Conservation (phyloP, 1,284 basidiomycete genomes). For the Tilletiaria anomala region DNA sequence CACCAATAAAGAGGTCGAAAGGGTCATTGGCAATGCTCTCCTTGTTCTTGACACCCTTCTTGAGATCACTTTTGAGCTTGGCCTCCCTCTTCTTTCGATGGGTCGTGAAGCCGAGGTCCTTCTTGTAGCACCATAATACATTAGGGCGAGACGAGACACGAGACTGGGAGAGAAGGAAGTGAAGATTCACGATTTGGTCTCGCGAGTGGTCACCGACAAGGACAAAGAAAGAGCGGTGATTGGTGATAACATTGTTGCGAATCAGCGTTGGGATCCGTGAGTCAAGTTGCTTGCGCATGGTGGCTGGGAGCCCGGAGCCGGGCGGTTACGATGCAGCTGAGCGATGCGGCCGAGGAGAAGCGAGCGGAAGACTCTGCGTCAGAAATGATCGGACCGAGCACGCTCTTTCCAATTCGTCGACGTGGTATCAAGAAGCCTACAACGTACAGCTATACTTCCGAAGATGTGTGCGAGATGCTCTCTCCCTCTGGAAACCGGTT, state of each 20-base stretch:
- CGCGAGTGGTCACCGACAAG: conserved; percentile 87
- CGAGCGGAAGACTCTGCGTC: no score
- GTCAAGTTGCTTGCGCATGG: conserved; percentile 46
- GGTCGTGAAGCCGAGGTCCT: conserved; percentile 44
- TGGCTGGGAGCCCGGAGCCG: no score
- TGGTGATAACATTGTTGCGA: conserved; percentile 65
- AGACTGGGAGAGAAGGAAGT: conserved; percentile 52
- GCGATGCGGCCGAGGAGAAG: no score
- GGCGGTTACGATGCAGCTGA: no score
- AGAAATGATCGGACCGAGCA: no score
- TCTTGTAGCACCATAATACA: conserved; percentile 35
- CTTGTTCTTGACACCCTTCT: conserved; percentile 79
- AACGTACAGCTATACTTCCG: no score
- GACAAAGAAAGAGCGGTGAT: conserved; percentile 90
- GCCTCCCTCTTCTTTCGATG: conserved; percentile 69
- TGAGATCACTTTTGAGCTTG: conserved; percentile 38
- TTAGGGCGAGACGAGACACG: conserved; percentile 26
- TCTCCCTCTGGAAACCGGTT: no score
- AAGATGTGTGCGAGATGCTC: no score
- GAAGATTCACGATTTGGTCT: conserved; percentile 92
- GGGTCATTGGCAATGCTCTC: conserved; percentile 71
- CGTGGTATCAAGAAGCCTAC: no score
- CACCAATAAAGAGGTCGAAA: conserved; percentile 93
- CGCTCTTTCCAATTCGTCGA: no score
- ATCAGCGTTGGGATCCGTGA: conserved; percentile 83